A percentile compares a stretch with the other conserved stretches of the same genome.
Conservation (phyloP, 2,329 filamentous ascomycete genomes). For the Fusarium mexicanum region DNA sequence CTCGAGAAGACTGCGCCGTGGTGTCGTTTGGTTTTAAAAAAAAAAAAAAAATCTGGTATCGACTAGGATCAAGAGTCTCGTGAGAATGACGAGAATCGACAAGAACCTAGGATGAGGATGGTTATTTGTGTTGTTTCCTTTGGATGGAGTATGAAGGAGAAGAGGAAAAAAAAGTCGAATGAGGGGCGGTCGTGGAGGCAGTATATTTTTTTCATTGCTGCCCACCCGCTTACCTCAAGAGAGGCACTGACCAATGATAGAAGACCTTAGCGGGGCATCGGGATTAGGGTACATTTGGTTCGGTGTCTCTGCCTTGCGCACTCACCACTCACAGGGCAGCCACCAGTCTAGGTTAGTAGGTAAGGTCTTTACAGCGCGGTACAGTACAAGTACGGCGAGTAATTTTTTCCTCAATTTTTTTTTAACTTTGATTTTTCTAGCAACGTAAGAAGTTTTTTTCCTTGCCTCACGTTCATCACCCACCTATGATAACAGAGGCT, state of each 20-base stretch:
- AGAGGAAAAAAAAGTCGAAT: slow-evolving; percentile 51
- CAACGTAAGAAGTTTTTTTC: slow-evolving; percentile 2
- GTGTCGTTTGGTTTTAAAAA: slow-evolving; percentile 28
- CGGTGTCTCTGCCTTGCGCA: slow-evolving; percentile 8
- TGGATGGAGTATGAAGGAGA: slow-evolving; percentile 45
- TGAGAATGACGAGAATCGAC: slow-evolving; percentile 54
- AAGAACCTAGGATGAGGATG: slow-evolving; percentile 54
- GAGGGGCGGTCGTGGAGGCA: slow-evolving; percentile 51
- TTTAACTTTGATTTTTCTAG: not conserved
- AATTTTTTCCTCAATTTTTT: not conserved
- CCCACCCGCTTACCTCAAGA: slow-evolving; percentile 46
- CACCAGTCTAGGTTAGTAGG: not conserved
- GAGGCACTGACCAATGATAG: slow-evolving; percentile 37
- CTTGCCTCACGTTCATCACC: not conserved
- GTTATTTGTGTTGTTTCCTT: slow-evolving; percentile 44
- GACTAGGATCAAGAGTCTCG: slow-evolving; percentile 63
- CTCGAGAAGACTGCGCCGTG: slow-evolving; percentile 48
- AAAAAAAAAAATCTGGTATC: slow-evolving; percentile 43
- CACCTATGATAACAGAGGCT: not conserved
- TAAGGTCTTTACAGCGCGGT: not conserved
- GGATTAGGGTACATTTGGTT: slow-evolving; percentile 43
- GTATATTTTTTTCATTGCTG: slow-evolving; percentile 51
- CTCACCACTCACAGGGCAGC: slow-evolving; percentile 3
- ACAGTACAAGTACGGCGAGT: not conserved
- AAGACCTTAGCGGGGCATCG: slow-evolving; percentile 29